Percentiles rank a stretch among this genome's conserved stretches.
phyloP scores from a whole-genome alignment of 2,329 filamentous ascomycete genomes.

The Dothistroma pini region DNA sequence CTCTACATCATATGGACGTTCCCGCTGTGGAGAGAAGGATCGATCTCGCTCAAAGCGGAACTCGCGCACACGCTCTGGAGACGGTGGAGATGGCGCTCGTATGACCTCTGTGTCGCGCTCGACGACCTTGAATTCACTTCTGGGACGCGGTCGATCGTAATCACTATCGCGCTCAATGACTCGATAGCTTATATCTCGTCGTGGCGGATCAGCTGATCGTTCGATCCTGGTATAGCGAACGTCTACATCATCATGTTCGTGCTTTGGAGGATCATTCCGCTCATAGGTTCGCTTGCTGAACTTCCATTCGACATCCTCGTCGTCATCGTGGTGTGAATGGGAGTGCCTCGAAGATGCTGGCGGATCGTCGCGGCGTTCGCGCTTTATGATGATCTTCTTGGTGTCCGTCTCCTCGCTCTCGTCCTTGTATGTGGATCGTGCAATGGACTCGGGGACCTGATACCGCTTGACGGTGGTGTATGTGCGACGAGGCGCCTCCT shows the following conservation, averaged over 20 bases:
- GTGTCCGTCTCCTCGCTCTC: conserved; percentile 32
- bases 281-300: conserved; percentile 19
- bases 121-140: conserved; percentile 38
- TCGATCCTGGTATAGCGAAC: conserved; percentile 38
- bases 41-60: conserved; percentile 52
- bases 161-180: conserved; percentile 33
- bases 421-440: conserved; percentile 33
- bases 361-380: conserved; percentile 20
- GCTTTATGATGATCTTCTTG: conserved; percentile 48
- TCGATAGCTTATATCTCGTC: conserved; percentile 34
- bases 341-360: conserved; percentile 14
- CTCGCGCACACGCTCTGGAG: conserved; percentile 47
- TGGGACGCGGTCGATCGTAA: conserved; percentile 15
- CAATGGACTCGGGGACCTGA: conserved; percentile 49
- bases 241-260: conserved; percentile 25
- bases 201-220: conserved; percentile 25
- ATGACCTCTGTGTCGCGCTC: conserved; percentile 36
- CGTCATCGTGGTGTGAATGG: conserved; percentile 20
- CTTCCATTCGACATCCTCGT: conserved; percentile 28
- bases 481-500: conserved; percentile 37
- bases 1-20: conserved; percentile 46
- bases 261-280: neutral
- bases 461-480: conserved; percentile 60
- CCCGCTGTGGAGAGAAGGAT: conserved; percentile 43
- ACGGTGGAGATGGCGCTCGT: conserved; percentile 35